Evolutionary conservation across 345 rosid species (phyloP).

Genomic region (Physaria fendleri): DNA sequence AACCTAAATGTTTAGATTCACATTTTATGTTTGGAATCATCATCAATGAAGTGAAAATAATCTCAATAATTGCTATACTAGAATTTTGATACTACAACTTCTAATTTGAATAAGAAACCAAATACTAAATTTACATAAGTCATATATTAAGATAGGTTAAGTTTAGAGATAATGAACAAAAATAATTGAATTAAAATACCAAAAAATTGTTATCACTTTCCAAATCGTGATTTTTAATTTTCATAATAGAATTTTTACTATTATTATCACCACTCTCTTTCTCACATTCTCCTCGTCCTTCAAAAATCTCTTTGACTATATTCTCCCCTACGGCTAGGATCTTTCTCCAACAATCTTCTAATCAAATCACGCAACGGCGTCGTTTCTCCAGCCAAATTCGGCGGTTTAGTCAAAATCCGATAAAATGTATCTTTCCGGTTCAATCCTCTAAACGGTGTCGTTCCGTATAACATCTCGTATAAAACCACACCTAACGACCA

Average conservation of each 20-base stretch:
- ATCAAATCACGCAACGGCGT: constrained; percentile 69
- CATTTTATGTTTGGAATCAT: no score
- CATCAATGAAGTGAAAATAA: no score
- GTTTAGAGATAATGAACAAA: not conserved
- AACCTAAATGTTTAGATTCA: no score
- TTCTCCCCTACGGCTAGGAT: constrained; percentile 62
- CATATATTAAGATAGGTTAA: no score
- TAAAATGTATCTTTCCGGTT: constrained; percentile 71
- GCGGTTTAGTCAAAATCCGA: constrained; percentile 42
- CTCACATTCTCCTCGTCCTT: constrained; percentile 9
- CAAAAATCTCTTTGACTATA: constrained; percentile 52
- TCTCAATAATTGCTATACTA: no score
- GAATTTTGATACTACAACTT: no score
- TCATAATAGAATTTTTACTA: not conserved
- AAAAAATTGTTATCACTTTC: constrained; percentile 15
- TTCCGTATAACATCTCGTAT: constrained; percentile 85
- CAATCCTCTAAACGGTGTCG: constrained; percentile 67
- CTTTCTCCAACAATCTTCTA: constrained; percentile 50
- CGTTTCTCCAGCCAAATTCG: constrained; percentile 61
- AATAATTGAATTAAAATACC: constrained; percentile 18
- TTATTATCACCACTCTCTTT: not conserved
- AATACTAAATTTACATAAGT: no score
- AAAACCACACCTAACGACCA: constrained; percentile 86
- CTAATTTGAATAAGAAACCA: no score
- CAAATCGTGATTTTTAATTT: not conserved